These are phyloP conservation scores for Catenaria anguillulae DNA, from an alignment of 371 early-diverging fungal species.

Conservation along the genomic window DNA sequence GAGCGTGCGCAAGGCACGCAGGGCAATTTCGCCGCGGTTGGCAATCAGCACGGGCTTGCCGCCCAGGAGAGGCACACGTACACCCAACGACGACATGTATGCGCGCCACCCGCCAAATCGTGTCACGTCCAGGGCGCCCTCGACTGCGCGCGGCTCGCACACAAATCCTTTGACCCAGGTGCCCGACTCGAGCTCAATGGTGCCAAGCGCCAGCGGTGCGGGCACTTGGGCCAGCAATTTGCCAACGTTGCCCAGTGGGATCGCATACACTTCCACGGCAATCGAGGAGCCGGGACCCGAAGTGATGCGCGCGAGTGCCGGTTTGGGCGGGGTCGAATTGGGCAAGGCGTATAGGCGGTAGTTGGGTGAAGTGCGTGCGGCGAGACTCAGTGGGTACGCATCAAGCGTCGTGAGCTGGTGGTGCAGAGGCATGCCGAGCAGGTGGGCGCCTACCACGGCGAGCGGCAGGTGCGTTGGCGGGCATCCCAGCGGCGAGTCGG, in stretches of 20 bases:
- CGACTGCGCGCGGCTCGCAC: not conserved
- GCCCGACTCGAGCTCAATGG: not conserved
- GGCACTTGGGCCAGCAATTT: not conserved
- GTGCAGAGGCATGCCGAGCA: not conserved
- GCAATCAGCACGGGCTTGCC: slow-evolving; percentile 16
- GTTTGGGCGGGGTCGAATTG: not conserved
- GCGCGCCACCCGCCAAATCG: not conserved
- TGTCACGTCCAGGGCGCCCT: not conserved
- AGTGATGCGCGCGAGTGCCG: not conserved
- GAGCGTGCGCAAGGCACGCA: slow-evolving; percentile 79
- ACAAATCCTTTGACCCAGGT: not conserved
- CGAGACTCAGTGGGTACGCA: not conserved
- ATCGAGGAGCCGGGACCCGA: not conserved
- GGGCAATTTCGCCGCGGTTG: slow-evolving; percentile 60
- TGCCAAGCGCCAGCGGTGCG: not conserved
- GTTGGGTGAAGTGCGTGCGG: not conserved
- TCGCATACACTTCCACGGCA: not conserved
- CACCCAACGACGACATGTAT: not conserved
- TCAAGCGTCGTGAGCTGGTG: not conserved
- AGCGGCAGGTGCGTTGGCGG: not conserved
- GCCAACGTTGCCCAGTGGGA: not conserved
- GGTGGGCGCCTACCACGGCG: not conserved
- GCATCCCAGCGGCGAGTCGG: too few species aligned
- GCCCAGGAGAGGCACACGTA: not conserved
- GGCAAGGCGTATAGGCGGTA: not conserved